Base-by-base conservation (phyloP, 176 grass and related monocot genomes). In the Dactylis glomerata region DNA sequence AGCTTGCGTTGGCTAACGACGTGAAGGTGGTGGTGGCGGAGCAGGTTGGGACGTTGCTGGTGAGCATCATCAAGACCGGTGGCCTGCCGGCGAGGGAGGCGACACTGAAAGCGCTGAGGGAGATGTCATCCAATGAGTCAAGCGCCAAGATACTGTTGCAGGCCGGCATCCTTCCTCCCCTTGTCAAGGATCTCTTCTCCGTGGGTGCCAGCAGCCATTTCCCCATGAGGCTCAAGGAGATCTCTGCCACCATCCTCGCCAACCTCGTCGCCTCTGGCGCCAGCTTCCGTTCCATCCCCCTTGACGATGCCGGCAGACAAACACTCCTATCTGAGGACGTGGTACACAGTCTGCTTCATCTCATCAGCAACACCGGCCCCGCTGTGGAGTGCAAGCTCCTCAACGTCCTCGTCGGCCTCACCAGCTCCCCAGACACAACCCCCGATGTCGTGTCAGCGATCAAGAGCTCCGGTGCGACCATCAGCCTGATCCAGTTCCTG, bases 401-500 rank as follows among this genome's bases (percentile, higher is more conserved):
- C 83, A 89, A 79, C 72, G 88, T 94, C 77, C 86, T 97, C 8
- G 95, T 91, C 17, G 92, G 95, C 8, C 83, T 97, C 58, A 97
- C 92, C 40, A 82, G 77, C 66, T 91, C 92, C 45, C 66, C 84
- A 1, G 33, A 30, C 2, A 89, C 88, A n/a, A 90, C 82, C n/a
- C 23, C 73, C 24, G 37, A 91, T 50, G 68, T 97, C 47, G 95
- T 91, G 15, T 63, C 82, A n/a, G 88, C 84, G 17, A 66, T 97
- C 71, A 94, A 82, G 66, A 94, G 88, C 90, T 97, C 92, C 52
- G 95, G 92, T 28, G 95, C 95, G 0, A 86, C 87, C 51, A 94
- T 91, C 82, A 92, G 95, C 81, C 69, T 97, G n/a, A 71, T 92
- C 79, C 95, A 94, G 81, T 97, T 94, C 88, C 84, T 94, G 55